Evolutionary conservation across 2,329 filamentous ascomycete genomes (phyloP).

Genomic region (Trichoderma afroharzianum): DNA sequence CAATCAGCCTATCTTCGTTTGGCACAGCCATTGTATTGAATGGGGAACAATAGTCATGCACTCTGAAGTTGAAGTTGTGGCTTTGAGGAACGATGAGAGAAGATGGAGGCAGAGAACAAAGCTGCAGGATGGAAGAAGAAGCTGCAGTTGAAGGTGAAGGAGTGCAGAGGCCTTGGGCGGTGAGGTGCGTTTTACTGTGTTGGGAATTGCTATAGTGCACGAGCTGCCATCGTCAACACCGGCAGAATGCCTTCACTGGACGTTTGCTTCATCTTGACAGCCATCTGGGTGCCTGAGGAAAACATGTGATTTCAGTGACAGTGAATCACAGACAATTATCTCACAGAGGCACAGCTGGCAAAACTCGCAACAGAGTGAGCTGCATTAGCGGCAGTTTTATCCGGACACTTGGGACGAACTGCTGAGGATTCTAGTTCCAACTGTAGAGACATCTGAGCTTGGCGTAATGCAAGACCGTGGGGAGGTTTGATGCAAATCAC

Average conservation of each 20-base stretch:
- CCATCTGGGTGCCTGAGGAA: background rate
- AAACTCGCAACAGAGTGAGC: background rate
- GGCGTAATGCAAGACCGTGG: background rate
- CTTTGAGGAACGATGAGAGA: background rate
- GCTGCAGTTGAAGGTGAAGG: background rate
- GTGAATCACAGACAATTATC: background rate
- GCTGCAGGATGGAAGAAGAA: background rate
- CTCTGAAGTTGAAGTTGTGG: background rate
- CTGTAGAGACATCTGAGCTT: background rate
- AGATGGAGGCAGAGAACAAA: background rate
- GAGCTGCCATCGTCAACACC: background rate
- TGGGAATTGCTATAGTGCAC: background rate
- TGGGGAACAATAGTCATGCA: too few relatives aligned
- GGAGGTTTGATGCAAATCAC: background rate
- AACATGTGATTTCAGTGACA: background rate
- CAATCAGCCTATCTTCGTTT: background rate
- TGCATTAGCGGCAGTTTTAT: background rate
- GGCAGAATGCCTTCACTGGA: background rate
- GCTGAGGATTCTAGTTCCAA: background rate
- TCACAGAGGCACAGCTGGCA: background rate
- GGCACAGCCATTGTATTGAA: background rate
- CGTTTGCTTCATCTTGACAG: background rate
- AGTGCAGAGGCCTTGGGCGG: background rate
- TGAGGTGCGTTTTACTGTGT: background rate
- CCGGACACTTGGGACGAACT: background rate